phyloP scores from a whole-genome alignment of 2,329 filamentous ascomycete species.

The Aspergillus aculeatus region DNA sequence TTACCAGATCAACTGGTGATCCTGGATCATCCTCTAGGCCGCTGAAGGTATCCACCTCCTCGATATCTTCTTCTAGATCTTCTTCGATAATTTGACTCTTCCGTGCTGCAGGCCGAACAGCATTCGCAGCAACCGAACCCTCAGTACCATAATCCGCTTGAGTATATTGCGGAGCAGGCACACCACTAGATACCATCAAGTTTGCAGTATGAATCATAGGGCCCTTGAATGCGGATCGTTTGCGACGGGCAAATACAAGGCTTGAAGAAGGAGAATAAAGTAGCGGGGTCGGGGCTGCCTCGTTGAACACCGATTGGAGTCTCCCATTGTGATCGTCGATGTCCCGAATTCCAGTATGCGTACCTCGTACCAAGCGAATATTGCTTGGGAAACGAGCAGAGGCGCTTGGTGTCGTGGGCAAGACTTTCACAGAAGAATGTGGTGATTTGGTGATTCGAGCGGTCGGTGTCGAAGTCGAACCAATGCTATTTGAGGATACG shows the following conservation, averaged over 20 bases:
- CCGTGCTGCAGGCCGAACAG: slow-evolving; percentile 30
- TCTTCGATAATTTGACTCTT: slow-evolving; percentile 48
- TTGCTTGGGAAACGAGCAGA: slow-evolving; percentile 74
- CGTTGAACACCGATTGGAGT: slow-evolving; percentile 38
- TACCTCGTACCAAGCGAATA: slow-evolving; percentile 72
- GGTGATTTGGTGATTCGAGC: slow-evolving; percentile 69
- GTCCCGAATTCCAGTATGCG: slow-evolving; percentile 29
- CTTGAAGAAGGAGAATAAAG: slow-evolving; percentile 43
- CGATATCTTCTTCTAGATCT: slow-evolving; percentile 41
- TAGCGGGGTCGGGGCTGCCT: slow-evolving; percentile 36
- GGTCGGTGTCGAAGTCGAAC: slow-evolving; percentile 66
- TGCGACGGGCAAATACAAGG: slow-evolving; percentile 48
- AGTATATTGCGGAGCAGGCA: slow-evolving; percentile 34
- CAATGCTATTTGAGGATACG: slow-evolving; percentile 76
- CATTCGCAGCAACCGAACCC: slow-evolving; percentile 14
- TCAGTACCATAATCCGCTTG: slow-evolving; percentile 27
- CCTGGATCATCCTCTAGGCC: slow-evolving; percentile 30
- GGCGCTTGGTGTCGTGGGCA: slow-evolving; percentile 81
- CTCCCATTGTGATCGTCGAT: slow-evolving; percentile 23
- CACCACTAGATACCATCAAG: slow-evolving; percentile 33
- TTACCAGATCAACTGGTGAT: slow-evolving; percentile 22
- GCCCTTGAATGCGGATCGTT: slow-evolving; percentile 47
- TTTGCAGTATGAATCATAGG: slow-evolving; percentile 44
- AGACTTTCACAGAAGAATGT: slow-evolving; percentile 89
- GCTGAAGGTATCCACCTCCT: slow-evolving; percentile 44